Evolutionary conservation across 768 basidiomycete species (phyloP).

Genomic region (Tulasnella sp.): DNA sequence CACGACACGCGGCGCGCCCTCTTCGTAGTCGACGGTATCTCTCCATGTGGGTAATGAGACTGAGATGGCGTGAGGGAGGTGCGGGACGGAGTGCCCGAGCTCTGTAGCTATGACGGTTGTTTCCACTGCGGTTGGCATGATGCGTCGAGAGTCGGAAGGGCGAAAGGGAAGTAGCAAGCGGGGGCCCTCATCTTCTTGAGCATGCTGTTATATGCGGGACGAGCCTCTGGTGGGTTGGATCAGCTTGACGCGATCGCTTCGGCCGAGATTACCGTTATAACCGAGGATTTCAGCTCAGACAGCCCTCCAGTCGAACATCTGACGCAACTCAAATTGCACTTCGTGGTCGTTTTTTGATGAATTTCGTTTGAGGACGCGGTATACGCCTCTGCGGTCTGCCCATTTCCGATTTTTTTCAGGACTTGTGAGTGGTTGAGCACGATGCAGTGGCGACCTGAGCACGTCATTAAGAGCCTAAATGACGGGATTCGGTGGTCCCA

Average conservation of each 20-base stretch:
- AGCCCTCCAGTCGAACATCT: neutral
- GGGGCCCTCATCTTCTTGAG: neutral
- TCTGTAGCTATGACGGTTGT: slow-evolving; percentile 28
- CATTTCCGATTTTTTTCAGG: neutral
- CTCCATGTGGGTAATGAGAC: slow-evolving; percentile 93
- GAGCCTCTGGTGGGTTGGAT: neutral
- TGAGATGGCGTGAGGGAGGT: slow-evolving; percentile 81
- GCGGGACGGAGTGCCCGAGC: slow-evolving; percentile 35
- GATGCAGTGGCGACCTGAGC: neutral
- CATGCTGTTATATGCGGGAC: neutral
- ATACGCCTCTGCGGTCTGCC: neutral
- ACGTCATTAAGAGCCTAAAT: slow-evolving; percentile 6
- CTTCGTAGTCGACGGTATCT: slow-evolving; percentile 91
- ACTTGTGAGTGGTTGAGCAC: neutral
- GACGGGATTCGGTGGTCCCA: neutral
- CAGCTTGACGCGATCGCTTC: slow-evolving; percentile 1
- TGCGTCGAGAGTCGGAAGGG: neutral
- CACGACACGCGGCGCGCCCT: slow-evolving; percentile 78
- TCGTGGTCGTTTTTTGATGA: neutral
- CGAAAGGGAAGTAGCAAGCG: neutral
- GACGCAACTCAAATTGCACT: neutral
- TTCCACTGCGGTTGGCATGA: slow-evolving; percentile 18
- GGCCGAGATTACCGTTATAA: slow-evolving; percentile 1
- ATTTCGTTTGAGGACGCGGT: neutral
- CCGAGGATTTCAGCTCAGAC: neutral